A percentile compares a stretch with the other conserved stretches of the same genome.
Evolutionary conservation across 441 rosid species (phyloP).

Genomic region (Viola pubescens): DNA sequence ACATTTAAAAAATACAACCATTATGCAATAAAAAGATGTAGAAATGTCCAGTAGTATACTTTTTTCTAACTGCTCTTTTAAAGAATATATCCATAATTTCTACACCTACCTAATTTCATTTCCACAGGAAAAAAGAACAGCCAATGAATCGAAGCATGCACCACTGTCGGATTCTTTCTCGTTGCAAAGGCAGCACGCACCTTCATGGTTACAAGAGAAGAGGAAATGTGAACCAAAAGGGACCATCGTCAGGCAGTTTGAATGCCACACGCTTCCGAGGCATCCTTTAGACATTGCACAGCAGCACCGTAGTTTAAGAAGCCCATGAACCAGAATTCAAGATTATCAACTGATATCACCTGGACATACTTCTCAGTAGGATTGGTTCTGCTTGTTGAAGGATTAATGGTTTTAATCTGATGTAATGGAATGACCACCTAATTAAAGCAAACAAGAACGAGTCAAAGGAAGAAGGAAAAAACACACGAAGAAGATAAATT

Average conservation of each 20-base stretch:
- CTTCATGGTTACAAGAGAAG: slow-evolving; percentile 8
- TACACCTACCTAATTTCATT: slow-evolving; percentile 23
- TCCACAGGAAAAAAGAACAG: slow-evolving; percentile 7
- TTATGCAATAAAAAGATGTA: slow-evolving; percentile 4
- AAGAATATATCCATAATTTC: slow-evolving; percentile 18
- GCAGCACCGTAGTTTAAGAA: slow-evolving; percentile 67
- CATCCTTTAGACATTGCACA: slow-evolving; percentile 45
- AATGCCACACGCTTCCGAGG: slow-evolving; percentile 28
- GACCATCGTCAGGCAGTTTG: slow-evolving; percentile 36
- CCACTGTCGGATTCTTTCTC: background rate
- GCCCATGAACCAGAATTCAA: slow-evolving; percentile 97
- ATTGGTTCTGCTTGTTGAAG: slow-evolving; percentile 61
- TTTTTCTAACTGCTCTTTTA: slow-evolving; percentile 10
- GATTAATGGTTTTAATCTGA: slow-evolving; percentile 69
- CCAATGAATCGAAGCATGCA: slow-evolving; percentile 14
- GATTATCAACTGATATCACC: slow-evolving; percentile 67
- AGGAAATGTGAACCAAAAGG: background rate
- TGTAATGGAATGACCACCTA: slow-evolving; percentile 82
- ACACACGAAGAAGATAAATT: background rate
- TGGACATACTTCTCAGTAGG: slow-evolving; percentile 76
- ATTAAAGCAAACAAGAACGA: slow-evolving; percentile 16
- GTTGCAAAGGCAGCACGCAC: slow-evolving; percentile 1
- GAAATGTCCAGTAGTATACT: background rate
- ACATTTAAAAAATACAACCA: slow-evolving; percentile 17
- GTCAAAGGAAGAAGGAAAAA: background rate